Evolutionary conservation across 2,329 filamentous ascomycete species (phyloP), one percentile per base, ranked within the genome.

Genomic region (Aureobasidium lini): DNA sequence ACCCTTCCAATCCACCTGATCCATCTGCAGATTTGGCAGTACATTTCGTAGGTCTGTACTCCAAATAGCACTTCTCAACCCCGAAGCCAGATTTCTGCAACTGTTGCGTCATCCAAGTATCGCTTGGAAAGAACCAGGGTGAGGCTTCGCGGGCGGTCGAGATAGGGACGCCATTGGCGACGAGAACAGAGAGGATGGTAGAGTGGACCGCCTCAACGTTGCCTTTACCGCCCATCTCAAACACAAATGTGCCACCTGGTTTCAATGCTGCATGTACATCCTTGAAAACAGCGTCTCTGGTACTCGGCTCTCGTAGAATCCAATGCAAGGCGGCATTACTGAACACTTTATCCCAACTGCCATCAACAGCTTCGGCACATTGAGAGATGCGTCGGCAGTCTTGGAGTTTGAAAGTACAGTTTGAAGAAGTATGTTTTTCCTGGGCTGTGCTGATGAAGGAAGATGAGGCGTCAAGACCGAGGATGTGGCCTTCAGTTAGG

Each of bases 111-210:
- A 83, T 79, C 84, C 84, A 87, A 0, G 64, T 69, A 66, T 85
- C 83, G 63, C 85, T 84, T 0, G 86, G 84, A 69, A 89, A 90
- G 71, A 87, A 89, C 87, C 87, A 90, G 4, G 87, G 86, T 62
- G 81, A 80, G 0, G 74, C 76, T 13, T 76, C 77, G 18, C 74
- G 62, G 0, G 81, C 81, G 9, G 73, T 71, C n/a, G 73, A 66
- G 1, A 85, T 64, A 0, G 81, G 75, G 0, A 84, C 68, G 1
- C 82, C 79, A 1, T 79, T 76, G 15, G 76, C 68, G 1, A 73
- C 70, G 1, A 87, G 73, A 1, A 79, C 79, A 15, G 76, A 74
- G 4, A 85, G 71, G 7, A 88, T 72, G 1, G 83, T 82, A 0
- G 81, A 75, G 31, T 82, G 78, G 64, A 87, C 79, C 70, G 89